Evolutionary conservation across 768 basidiomycete genomes (phyloP).

Genomic region (Amanita pallidorosea): DNA sequence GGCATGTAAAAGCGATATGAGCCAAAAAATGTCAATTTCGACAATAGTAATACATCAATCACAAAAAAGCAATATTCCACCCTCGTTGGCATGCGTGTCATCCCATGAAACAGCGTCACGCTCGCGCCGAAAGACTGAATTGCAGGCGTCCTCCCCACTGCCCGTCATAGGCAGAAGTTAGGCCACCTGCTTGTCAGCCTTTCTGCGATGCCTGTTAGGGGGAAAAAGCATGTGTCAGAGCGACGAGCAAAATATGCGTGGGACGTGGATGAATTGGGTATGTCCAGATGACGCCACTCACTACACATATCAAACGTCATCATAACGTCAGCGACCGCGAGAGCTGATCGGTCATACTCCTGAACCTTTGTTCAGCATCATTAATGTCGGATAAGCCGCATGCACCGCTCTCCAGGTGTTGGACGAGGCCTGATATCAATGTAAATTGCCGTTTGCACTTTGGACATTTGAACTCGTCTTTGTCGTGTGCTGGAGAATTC

Average conservation of each 20-base stretch:
- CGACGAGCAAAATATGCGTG: too few relatives aligned
- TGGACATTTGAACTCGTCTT: constrained; percentile 32
- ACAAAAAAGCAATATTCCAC: too few relatives aligned
- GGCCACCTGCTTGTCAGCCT: background rate
- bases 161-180: background rate
- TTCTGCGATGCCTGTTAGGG: background rate
- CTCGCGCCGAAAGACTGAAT: background rate
- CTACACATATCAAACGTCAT: background rate
- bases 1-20: too few relatives aligned
- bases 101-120: background rate
- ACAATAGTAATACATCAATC: too few relatives aligned
- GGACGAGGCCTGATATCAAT: constrained; percentile 28
- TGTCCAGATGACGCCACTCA: too few relatives aligned
- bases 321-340: background rate
- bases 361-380: constrained; percentile 17
- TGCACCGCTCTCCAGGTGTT: constrained; percentile 31
- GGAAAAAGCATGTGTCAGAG: background rate
- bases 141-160: background rate
- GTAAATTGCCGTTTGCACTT: constrained; percentile 24
- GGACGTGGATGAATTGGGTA: too few relatives aligned
- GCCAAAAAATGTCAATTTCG: too few relatives aligned
- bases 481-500: constrained; percentile 26
- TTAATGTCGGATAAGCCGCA: constrained; percentile 24
- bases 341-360: constrained; percentile 19
- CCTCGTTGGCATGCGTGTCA: too few relatives aligned